Evolutionary conservation across 768 basidiomycete genomes (phyloP).

Genomic region (Pleurotus tuoliensis): DNA sequence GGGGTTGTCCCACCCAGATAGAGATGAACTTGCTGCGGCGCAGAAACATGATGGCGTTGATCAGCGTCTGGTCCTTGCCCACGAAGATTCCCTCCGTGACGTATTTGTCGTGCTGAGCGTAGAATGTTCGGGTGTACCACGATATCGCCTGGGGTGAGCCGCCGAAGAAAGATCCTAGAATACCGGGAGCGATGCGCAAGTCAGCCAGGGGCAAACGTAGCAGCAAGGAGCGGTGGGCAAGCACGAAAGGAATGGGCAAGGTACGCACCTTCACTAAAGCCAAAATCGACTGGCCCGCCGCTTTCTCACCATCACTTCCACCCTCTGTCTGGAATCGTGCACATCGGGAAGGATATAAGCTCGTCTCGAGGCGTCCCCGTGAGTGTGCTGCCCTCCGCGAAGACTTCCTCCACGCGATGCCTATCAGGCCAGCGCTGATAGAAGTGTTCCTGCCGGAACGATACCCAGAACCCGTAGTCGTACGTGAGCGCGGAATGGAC

Average conservation of each 20-base stretch:
- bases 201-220: too few species aligned
- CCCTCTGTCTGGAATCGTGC: constrained; percentile 24
- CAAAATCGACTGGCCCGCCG: constrained; percentile 45
- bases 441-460: constrained; percentile 41
- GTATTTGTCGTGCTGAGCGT: constrained; percentile 49
- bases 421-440: constrained; percentile 48
- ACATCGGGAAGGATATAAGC: constrained; percentile 45
- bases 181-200: background rate
- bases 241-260: background rate
- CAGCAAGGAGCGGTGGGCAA: too few species aligned
- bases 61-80: constrained; percentile 51
- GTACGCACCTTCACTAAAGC: constrained; percentile 47
- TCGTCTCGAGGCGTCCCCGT: constrained; percentile 30
- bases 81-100: constrained; percentile 42
- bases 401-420: constrained; percentile 34
- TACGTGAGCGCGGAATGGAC: constrained; percentile 19
- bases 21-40: constrained; percentile 41
- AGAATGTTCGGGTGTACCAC: constrained; percentile 44
- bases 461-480: constrained; percentile 55
- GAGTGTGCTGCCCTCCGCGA: constrained; percentile 27
- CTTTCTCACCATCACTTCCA: constrained; percentile 37
- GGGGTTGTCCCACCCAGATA: too few species aligned
- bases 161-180: constrained; percentile 55
- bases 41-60: constrained; percentile 43
- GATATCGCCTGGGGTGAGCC: constrained; percentile 38